phyloP scores from a whole-genome alignment of 495 filamentous ascomycete genomes.

The Sabuloglossum arenarium region DNA sequence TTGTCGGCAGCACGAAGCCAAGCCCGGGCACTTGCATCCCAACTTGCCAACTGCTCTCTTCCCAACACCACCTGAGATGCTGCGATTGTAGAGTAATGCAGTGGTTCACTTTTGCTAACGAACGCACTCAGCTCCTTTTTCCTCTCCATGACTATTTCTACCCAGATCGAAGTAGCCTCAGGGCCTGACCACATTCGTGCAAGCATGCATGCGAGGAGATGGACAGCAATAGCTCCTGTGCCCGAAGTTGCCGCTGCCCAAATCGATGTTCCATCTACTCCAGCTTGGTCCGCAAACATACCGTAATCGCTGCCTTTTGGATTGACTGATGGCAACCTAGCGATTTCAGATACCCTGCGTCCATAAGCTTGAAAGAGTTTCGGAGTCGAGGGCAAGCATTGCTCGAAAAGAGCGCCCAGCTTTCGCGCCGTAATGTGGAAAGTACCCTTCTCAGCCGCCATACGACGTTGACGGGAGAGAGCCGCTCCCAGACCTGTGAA shows the following conservation, averaged over 20 bases:
- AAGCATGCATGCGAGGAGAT: slow-evolving; percentile 20
- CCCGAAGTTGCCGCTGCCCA: slow-evolving; percentile 22
- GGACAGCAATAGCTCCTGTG: slow-evolving; percentile 10
- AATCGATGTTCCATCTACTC: slow-evolving; percentile 15
- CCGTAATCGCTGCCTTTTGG: slow-evolving; percentile 5
- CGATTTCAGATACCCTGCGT: neutral
- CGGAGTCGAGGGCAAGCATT: slow-evolving; percentile 9
- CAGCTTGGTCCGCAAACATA: slow-evolving; percentile 12
- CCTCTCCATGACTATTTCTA: slow-evolving; percentile 12
- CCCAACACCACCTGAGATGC: slow-evolving; percentile 7
- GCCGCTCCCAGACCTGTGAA: neutral
- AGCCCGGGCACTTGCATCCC: slow-evolving; percentile 19
- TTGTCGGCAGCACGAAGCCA: slow-evolving; percentile 17
- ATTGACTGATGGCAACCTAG: neutral
- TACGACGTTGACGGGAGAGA: neutral
- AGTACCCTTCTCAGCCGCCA: neutral
- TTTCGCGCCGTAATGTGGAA: slow-evolving; percentile 15
- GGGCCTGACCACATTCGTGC: slow-evolving; percentile 12
- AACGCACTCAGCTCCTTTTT: too few relatives aligned
- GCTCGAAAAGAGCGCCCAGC: slow-evolving; percentile 16
- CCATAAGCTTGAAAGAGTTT: slow-evolving; percentile 1
- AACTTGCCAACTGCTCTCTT: slow-evolving; percentile 13
- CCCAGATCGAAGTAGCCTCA: slow-evolving; percentile 19
- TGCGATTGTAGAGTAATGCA: neutral
- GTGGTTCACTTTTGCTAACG: too few relatives aligned